Conservation (phyloP, 371 early-diverging fungal genomes). For the Mycotypha africana region DNA sequence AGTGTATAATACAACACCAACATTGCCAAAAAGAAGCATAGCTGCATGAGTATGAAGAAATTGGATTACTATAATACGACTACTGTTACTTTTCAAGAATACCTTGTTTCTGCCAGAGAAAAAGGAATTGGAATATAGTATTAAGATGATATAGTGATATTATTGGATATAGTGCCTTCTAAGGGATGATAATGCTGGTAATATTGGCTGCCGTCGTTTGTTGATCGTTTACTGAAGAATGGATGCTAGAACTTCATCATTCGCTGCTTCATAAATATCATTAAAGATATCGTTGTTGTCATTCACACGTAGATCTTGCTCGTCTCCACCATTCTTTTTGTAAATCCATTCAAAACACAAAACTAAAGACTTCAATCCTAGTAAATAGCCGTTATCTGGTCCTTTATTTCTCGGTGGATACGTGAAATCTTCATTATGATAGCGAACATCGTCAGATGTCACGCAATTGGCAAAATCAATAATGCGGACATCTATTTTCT, state of each 20-base stretch:
- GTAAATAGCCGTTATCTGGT: constrained; percentile 70
- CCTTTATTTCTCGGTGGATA: constrained; percentile 67
- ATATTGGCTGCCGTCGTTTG: too few relatives aligned
- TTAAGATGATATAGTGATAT: too few relatives aligned
- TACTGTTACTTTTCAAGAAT: too few relatives aligned
- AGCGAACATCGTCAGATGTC: constrained; percentile 24
- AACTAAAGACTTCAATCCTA: constrained; percentile 68
- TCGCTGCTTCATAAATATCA: constrained; percentile 25
- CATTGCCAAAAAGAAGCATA: too few relatives aligned
- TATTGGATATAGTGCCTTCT: too few relatives aligned
- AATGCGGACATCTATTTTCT: constrained; percentile 75
- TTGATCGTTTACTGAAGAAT: too few relatives aligned
- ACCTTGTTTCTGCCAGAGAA: too few relatives aligned
- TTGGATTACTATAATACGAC: too few relatives aligned
- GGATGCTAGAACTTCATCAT: constrained; percentile 10
- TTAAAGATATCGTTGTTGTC: constrained; percentile 21
- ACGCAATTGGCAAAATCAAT: constrained; percentile 93
- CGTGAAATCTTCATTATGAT: constrained; percentile 25
- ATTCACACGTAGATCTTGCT: constrained; percentile 16
- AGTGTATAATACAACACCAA: too few relatives aligned
- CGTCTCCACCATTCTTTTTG: constrained; percentile 36
- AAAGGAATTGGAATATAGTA: too few relatives aligned
- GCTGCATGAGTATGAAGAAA: too few relatives aligned
- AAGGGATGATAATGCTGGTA: too few relatives aligned
- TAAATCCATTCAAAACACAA: constrained; percentile 62